These are phyloP conservation scores for Claviceps humidiphila DNA, from an alignment of 2,329 filamentous ascomycete genomes.

Conservation along the genomic window DNA sequence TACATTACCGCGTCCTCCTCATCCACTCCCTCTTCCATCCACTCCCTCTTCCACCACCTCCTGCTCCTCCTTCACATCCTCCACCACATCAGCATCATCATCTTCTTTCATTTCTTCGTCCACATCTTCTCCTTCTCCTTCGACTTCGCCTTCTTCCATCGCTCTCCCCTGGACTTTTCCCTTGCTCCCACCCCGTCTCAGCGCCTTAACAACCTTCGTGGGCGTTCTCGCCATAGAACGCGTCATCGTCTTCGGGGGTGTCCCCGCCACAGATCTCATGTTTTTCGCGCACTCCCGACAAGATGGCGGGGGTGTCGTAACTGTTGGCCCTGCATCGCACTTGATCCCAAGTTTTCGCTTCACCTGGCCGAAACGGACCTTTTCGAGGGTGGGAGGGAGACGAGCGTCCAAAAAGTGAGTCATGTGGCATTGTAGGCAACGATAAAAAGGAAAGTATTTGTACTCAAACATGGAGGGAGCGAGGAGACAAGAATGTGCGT, in stretches of 20 bases:
- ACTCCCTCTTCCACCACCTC: neutral
- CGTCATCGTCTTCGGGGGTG: slow-evolving; percentile 12
- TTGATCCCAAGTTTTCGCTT: slow-evolving; percentile 31
- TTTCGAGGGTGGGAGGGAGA: neutral
- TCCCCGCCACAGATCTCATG: neutral
- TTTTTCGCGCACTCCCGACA: slow-evolving; percentile 12
- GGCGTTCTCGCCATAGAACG: slow-evolving; percentile 8
- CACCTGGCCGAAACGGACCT: slow-evolving; percentile 37
- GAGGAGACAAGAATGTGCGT: neutral
- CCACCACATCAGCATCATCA: slow-evolving; percentile 6
- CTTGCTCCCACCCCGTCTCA: slow-evolving; percentile 12
- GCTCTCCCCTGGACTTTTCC: slow-evolving; percentile 10
- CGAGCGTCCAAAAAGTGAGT: neutral
- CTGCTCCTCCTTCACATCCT: slow-evolving; percentile 8
- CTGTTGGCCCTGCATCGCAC: slow-evolving; percentile 10
- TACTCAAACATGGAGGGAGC: too few relatives aligned
- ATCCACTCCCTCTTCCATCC: neutral
- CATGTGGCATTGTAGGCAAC: neutral
- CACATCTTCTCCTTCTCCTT: too few relatives aligned
- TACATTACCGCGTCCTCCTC: neutral
- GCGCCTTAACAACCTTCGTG: slow-evolving; percentile 19
- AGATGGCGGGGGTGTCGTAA: slow-evolving; percentile 1
- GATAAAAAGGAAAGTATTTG: too few relatives aligned
- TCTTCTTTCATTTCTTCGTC: slow-evolving; percentile 10
- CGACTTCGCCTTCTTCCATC: slow-evolving; percentile 3